Evolutionary conservation across 805 yeast species (phyloP).

Genomic region (Saccharomycopsis javanensis): DNA sequence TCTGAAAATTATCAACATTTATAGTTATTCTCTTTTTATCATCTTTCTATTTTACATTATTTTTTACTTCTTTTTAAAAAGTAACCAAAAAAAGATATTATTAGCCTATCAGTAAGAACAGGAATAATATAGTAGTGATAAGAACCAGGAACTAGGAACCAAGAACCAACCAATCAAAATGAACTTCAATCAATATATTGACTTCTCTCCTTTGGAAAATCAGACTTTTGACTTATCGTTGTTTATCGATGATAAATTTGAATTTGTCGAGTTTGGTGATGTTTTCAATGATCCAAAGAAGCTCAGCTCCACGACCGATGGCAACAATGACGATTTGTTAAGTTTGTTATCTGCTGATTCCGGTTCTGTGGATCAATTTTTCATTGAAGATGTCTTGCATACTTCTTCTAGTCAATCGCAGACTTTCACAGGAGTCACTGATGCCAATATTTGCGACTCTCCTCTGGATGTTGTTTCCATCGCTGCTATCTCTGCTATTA

Average conservation of each 20-base stretch:
- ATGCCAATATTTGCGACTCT: too few relatives aligned
- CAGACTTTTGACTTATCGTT: neutral
- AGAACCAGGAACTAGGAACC: neutral
- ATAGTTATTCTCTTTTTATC: too few relatives aligned
- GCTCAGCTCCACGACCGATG: neutral
- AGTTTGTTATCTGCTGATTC: neutral
- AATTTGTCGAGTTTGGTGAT: neutral
- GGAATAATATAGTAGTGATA: neutral
- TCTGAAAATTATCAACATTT: too few relatives aligned
- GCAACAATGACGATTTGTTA: neutral
- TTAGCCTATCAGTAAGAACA: neutral
- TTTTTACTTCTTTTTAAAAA: too few relatives aligned
- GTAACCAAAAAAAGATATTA: too few relatives aligned
- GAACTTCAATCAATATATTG: neutral
- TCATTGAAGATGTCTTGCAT: neutral
- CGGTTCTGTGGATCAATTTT: neutral
- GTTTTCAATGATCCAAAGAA: neutral
- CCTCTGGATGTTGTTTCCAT: too few relatives aligned
- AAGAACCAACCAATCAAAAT: too few relatives aligned
- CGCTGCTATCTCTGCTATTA: neutral
- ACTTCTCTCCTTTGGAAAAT: neutral
- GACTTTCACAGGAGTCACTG: too few relatives aligned
- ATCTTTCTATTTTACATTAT: too few relatives aligned
- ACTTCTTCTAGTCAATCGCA: too few relatives aligned
- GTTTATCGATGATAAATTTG: neutral